A percentile compares a stretch with the other conserved stretches of the same genome.
These are phyloP conservation scores for Conticribra weissflogii DNA, from an alignment of 108 stramenopile species.

Conservation along the genomic window DNA sequence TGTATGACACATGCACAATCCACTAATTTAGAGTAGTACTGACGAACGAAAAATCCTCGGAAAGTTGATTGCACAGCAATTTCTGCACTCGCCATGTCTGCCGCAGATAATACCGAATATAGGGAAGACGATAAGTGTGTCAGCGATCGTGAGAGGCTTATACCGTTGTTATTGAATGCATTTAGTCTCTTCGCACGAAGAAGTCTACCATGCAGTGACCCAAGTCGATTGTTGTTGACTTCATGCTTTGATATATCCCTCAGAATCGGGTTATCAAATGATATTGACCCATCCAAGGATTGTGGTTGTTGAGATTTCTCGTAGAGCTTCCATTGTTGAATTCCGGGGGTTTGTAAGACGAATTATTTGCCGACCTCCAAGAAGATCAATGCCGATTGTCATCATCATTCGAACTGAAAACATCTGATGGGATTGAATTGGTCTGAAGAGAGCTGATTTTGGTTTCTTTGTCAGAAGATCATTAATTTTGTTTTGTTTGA, in stretches of 20 bases:
- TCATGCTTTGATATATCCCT: not conserved
- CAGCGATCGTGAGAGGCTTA: not conserved
- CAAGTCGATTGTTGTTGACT: not conserved
- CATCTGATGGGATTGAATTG: not conserved
- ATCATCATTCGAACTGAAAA: not conserved
- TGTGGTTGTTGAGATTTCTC: not conserved
- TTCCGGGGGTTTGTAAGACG: slow-evolving; percentile 41
- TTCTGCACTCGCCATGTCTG: slow-evolving; percentile 11
- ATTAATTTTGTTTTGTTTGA: too few relatives aligned
- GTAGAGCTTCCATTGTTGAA: slow-evolving; percentile 8
- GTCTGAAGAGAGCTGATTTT: too few relatives aligned
- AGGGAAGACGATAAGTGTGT: slow-evolving; percentile 10
- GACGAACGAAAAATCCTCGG: slow-evolving; percentile 23
- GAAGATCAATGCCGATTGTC: slow-evolving; percentile 36
- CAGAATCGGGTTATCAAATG: slow-evolving; percentile 20
- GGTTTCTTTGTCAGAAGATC: too few relatives aligned
- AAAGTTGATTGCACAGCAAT: slow-evolving; percentile 24
- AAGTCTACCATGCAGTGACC: slow-evolving; percentile 15
- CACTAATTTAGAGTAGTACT: slow-evolving; percentile 6
- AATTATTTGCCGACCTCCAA: slow-evolving; percentile 34
- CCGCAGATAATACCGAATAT: not conserved
- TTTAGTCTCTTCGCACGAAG: not conserved
- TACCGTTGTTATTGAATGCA: not conserved
- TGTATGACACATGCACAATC: slow-evolving; percentile 29
- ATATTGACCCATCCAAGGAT: slow-evolving; percentile 1